These are phyloP conservation scores for Kodamaea laetipori DNA, from an alignment of 805 yeast species.

Conservation along the genomic window DNA sequence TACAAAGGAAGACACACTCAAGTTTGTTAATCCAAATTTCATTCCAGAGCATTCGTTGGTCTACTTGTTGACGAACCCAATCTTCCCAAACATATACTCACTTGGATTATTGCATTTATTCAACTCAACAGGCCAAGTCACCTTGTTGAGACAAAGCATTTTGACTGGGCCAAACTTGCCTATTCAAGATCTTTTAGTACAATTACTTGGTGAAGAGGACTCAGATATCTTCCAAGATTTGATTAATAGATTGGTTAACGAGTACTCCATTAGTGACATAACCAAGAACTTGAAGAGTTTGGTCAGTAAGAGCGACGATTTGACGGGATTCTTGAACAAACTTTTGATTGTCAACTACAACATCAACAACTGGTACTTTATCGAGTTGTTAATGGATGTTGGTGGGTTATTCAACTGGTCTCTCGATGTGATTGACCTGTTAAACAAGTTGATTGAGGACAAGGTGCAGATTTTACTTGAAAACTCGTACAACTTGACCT, in stretches of 20 bases:
- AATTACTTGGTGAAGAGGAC: constrained; percentile 44
- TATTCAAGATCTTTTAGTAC: constrained; percentile 61
- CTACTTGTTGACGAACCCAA: constrained; percentile 83
- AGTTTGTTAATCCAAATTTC: constrained; percentile 28
- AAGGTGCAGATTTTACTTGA: constrained; percentile 49
- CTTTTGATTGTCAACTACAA: constrained; percentile 43
- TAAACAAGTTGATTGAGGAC: constrained; percentile 46
- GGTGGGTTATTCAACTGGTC: constrained; percentile 72
- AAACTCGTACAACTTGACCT: constrained; percentile 47
- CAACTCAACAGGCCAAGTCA: constrained; percentile 46
- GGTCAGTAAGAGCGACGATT: constrained; percentile 27
- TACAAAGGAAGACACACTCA: constrained; percentile 24
- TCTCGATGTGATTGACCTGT: constrained; percentile 47
- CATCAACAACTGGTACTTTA: constrained; percentile 58
- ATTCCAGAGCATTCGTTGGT: constrained; percentile 62
- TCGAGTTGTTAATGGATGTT: constrained; percentile 68
- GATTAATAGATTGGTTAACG: constrained; percentile 64
- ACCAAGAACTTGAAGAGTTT: constrained; percentile 48
- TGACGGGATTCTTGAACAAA: constrained; percentile 40
- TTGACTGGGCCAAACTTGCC: constrained; percentile 74
- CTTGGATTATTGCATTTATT: constrained; percentile 57
- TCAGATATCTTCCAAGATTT: constrained; percentile 64
- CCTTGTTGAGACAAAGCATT: constrained; percentile 77
- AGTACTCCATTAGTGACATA: constrained; percentile 61
- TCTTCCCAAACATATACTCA: constrained; percentile 67